These are phyloP conservation scores for Metschnikowia hibisci DNA, from an alignment of 805 yeast species.

Conservation along the genomic window DNA sequence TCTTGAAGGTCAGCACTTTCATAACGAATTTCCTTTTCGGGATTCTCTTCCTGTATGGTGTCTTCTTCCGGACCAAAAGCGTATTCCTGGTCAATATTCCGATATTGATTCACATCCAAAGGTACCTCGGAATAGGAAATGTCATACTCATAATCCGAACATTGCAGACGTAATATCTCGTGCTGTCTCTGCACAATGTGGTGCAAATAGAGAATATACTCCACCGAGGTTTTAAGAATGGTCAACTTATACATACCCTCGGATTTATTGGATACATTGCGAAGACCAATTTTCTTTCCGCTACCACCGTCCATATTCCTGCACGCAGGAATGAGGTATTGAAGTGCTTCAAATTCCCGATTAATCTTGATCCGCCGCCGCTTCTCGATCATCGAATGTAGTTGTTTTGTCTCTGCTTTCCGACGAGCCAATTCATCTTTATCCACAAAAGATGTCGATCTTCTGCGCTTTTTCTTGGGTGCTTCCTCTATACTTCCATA, in stretches of 20 bases:
- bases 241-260: conserved; percentile 79
- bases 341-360: conserved; percentile 77
- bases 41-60: neutral
- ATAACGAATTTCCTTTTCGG: too few relatives aligned
- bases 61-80: conserved; percentile 35
- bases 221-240: conserved; percentile 77
- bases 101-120: conserved; percentile 53
- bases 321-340: conserved; percentile 76
- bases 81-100: conserved; percentile 56
- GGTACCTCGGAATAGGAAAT: conserved; percentile 51
- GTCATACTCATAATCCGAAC: conserved; percentile 35
- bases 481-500: conserved; percentile 8
- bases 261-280: conserved; percentile 34
- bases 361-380: conserved; percentile 75
- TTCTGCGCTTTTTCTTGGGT: conserved; percentile 35
- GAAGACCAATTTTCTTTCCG: conserved; percentile 10
- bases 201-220: conserved; percentile 70
- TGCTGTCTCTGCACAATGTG: conserved; percentile 51
- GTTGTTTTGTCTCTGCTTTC: conserved; percentile 41
- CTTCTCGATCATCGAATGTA: conserved; percentile 76
- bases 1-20: too few relatives aligned
- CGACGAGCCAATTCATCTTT: conserved; percentile 39
- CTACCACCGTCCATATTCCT: conserved; percentile 38
- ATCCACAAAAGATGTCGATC: conserved; percentile 36
- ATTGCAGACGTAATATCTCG: conserved; percentile 31